Base-by-base conservation (phyloP, 1,139 yeast genomes). In the Pichia sp. region DNA sequence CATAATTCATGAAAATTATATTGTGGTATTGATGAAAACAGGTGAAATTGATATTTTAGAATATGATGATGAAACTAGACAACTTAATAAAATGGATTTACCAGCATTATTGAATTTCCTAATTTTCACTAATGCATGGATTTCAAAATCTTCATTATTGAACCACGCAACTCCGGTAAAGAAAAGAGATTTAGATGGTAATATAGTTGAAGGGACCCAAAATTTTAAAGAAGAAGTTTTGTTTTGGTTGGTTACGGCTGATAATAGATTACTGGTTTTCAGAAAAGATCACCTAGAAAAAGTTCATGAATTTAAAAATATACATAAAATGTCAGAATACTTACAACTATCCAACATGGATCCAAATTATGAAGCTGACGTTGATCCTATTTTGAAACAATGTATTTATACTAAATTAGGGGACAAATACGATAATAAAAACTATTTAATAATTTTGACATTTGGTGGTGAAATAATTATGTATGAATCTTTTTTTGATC, bases 361-460 rank as follows among this genome's bases (percentile, higher is more conserved):
- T 49, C 71, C 75, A 6, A 73, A 73, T 31, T 76, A 75, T 34
- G 76, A 77, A 27, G 72, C 79, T 24, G 66, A 69, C 23, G 87
- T 87, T 8, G 92, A 84, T 64, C 90, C 92, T 2, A 76, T 76
- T 37, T 77, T 85, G 47, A 84, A 82, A 57, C 92, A 85, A 61
- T 74, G 83, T 3, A 73, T 82, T 57, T 71, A 82, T 42, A 74
- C 79, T 42, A 76, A 74, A 39, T 59, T 87, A 37, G 96, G 96
- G 3, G 87, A 83, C 54, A 57, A 55, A 6, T 51, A 58, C 31
- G 52, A 56, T 23, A 64, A 69, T 26, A 69, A 75, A 43, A 90
- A 86, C 54, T 81, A 79, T 60, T 62, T 89, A 49, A 71, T 89
- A 0, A 68, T 87, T 6, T 67, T 87, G 41, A 87, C 95, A 0